A percentile compares a stretch with the other conserved stretches of the same genome.
phyloP scores from a whole-genome alignment of 1,284 basidiomycete species.

The Entoloma clypeatum region DNA sequence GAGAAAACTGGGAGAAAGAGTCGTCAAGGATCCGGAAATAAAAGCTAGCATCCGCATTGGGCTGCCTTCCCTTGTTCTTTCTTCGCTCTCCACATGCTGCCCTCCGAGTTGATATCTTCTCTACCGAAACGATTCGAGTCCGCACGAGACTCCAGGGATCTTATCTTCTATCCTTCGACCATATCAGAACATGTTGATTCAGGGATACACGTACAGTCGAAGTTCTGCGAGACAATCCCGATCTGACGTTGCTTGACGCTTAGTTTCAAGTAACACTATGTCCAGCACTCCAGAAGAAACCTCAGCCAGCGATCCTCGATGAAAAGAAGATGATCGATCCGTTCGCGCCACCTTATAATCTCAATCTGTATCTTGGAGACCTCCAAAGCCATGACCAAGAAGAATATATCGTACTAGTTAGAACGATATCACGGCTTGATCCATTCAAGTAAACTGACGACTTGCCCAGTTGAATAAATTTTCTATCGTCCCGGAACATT shows the following conservation, averaged over 20 bases:
- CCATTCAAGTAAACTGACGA: constrained; percentile 1
- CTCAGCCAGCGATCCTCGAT: constrained; percentile 44
- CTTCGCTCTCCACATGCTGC: constrained; percentile 11
- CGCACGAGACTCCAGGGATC: constrained; percentile 64
- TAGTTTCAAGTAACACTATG: constrained; percentile 83
- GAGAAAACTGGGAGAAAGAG: too few relatives aligned
- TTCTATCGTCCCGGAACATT: constrained; percentile 78
- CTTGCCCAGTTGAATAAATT: constrained; percentile 73
- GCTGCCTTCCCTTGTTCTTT: not conserved
- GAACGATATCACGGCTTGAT: constrained; percentile 21
- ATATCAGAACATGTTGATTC: constrained; percentile 55
- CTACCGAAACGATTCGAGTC: constrained; percentile 57
- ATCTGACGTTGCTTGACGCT: constrained; percentile 6
- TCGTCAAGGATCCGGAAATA: too few relatives aligned
- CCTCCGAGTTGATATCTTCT: constrained; percentile 53
- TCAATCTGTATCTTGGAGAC: constrained; percentile 70
- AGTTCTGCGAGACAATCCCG: not conserved
- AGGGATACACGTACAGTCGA: constrained; percentile 52
- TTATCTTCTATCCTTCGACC: constrained; percentile 75
- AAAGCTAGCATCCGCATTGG: too few relatives aligned
- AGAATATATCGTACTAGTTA: constrained; percentile 73
- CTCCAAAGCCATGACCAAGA: constrained; percentile 59
- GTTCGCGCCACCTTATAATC: constrained; percentile 77
- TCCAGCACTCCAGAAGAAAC: constrained; percentile 77
- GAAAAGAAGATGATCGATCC: constrained; percentile 52